Base-by-base conservation (phyloP, 768 basidiomycete species). In the Boletus eberwhitei region DNA sequence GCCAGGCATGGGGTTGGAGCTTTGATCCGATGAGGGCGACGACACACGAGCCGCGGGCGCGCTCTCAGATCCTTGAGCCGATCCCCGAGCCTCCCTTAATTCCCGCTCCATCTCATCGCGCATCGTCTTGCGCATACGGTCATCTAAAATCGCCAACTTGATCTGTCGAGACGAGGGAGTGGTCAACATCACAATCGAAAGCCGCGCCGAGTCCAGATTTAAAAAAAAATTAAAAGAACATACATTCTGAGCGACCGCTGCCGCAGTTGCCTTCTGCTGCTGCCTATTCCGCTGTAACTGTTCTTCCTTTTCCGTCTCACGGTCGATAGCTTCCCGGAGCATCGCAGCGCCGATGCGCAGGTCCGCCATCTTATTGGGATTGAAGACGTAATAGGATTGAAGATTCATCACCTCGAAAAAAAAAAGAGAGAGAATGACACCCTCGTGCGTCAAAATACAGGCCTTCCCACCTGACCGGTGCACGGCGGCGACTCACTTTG, bases 141-240 rank as follows among this genome's bases (percentile, higher is more conserved):
- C 91, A 44, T 93, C 91, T 63, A 90, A 77, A 65, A 82, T 92
- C 2, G 86, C 86, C 47, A 90, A 70, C 66, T 84, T 88, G n/a
- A 88, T 84, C 90, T 92, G 58, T 41, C 17, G 11, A 37, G 17
- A 9, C 13, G 9, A 17, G 2, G 17, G 2, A 14, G 21, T 19
- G 8, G 8, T 59, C 57, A 49, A 49, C 47, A 48, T 19, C 3
- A 2, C 16, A 19, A 37, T 43, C 26, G 14, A 19, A n/a, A 32
- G 32, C 35, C 17, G n/a, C 17, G 16, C 19, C 42, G 14, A 50
- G 22, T 49, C 12, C 43, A 17, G 29, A 29, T 4, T n/a, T n/a
- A 46, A 48, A 13, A 46, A 48, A 13, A 48, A n/a, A 38, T 6
- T 6, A 29, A 29, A 26, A 26, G 29, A 1, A 63, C 62, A 24